Evolutionary conservation across 75 land plant genomes (phyloP).

Genomic region (Isoetes taiwanensis): DNA sequence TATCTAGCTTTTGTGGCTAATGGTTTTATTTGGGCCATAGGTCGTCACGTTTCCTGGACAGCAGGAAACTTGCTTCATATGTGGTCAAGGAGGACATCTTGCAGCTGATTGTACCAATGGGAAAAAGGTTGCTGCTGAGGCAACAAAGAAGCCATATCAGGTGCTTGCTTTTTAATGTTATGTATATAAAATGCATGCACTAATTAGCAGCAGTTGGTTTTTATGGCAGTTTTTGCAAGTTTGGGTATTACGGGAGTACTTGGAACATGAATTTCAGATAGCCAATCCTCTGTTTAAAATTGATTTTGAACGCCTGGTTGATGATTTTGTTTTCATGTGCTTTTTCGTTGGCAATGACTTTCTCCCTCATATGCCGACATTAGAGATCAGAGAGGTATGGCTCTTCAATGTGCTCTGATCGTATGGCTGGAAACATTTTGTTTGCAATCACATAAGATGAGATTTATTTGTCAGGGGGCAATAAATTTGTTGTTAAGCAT

Average conservation of each 20-base stretch:
- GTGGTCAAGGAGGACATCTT: conserved; percentile 83
- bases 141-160: conserved; percentile 38
- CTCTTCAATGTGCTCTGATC: neutral
- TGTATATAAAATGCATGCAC: neutral
- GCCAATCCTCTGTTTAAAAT: conserved; percentile 52
- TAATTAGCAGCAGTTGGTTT: neutral
- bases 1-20: neutral
- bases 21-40: conserved; percentile 19
- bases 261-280: conserved; percentile 69
- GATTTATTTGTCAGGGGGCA: conserved; percentile 72
- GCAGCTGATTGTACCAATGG: conserved; percentile 63
- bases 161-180: conserved; percentile 3
- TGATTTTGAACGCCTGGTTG: conserved; percentile 73
- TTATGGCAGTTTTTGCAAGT: conserved; percentile 82
- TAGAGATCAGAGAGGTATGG: conserved; percentile 93
- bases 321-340: conserved; percentile 94
- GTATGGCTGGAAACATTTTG: neutral
- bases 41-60: conserved; percentile 64
- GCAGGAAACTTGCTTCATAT: conserved; percentile 79
- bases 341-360: conserved; percentile 99
- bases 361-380: conserved; percentile 94
- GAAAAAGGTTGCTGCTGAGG: conserved; percentile 14
- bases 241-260: conserved; percentile 83
- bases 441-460: neutral
- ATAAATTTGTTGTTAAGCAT: conserved; percentile 67